These are phyloP conservation scores for Phytophthora boehmeriae DNA, from an alignment of 352 stramenopile species.

Conservation along the genomic window DNA sequence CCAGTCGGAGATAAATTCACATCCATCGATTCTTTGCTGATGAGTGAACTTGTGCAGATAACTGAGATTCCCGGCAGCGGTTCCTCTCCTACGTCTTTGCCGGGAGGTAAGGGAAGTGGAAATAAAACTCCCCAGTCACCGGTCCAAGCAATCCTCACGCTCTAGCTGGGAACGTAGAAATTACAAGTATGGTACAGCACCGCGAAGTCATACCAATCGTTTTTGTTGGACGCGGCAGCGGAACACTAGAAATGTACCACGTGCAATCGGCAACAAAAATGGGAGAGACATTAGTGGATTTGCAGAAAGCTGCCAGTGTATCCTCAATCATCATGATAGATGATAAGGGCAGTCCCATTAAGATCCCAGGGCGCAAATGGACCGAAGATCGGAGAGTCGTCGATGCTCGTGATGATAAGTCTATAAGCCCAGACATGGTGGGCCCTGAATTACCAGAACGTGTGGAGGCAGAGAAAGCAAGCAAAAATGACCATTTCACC, in stretches of 20 bases:
- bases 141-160: neutral
- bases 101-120: constrained; percentile 3
- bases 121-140: constrained; percentile 19
- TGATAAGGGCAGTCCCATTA: constrained; percentile 44
- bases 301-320: constrained; percentile 40
- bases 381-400: constrained; percentile 8
- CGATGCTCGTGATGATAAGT: constrained; percentile 3
- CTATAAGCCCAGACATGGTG: constrained; percentile 15
- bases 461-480: constrained; percentile 1
- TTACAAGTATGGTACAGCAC: constrained; percentile 37
- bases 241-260: constrained; percentile 80
- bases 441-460: constrained; percentile 10
- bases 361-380: constrained; percentile 51
- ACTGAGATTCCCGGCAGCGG: constrained; percentile 55
- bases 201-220: constrained; percentile 64
- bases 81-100: constrained; percentile 10
- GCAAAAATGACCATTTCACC: neutral
- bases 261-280: constrained; percentile 72
- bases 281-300: constrained; percentile 61
- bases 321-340: constrained; percentile 74
- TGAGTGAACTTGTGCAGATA: constrained; percentile 70
- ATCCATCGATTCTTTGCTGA: constrained; percentile 62
- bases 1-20: constrained; percentile 45
- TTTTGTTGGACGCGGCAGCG: constrained; percentile 71
- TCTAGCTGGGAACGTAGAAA: constrained; percentile 7